These are phyloP conservation scores for Aurantiochytrium sp. DNA, from an alignment of 108 stramenopile species.

Conservation along the genomic window DNA sequence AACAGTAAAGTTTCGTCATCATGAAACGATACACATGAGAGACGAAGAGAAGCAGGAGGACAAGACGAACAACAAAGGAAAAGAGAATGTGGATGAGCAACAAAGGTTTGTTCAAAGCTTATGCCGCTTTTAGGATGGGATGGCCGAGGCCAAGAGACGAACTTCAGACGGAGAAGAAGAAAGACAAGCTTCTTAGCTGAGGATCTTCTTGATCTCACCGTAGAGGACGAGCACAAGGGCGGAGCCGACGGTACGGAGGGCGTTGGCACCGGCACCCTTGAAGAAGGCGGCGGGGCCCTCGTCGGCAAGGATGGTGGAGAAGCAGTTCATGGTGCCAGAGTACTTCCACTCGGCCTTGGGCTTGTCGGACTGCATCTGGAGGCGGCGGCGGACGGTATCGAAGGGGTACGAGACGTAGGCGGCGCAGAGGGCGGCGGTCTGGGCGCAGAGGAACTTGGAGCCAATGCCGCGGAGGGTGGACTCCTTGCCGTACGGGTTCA, in stretches of 20 bases:
- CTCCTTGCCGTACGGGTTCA: conserved; percentile 95
- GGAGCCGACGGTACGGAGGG: conserved; percentile 49
- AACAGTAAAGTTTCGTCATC: too few species aligned
- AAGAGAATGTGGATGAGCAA: too few species aligned
- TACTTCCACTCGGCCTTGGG: conserved; percentile 44
- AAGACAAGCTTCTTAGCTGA: not conserved
- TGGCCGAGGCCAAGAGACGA: too few species aligned
- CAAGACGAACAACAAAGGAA: too few species aligned
- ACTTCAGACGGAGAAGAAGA: too few species aligned
- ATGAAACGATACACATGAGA: too few species aligned
- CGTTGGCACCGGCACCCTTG: conserved; percentile 58
- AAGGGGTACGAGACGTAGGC: conserved; percentile 98
- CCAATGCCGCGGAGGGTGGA: conserved; percentile 68
- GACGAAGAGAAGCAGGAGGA: too few species aligned
- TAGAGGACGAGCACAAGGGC: conserved; percentile 56
- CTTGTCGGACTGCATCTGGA: conserved; percentile 79
- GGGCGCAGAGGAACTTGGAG: conserved; percentile 93
- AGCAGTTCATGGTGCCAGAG: conserved; percentile 52
- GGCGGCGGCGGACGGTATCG: conserved; percentile 98
- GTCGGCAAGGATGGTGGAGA: conserved; percentile 38
- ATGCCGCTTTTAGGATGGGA: too few species aligned
- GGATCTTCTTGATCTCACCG: conserved; percentile 48
- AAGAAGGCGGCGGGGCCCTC: conserved; percentile 51
- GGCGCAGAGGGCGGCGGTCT: conserved; percentile 79
- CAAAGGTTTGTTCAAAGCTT: too few species aligned